Evolutionary conservation across 768 basidiomycete species (phyloP), one percentile per base, ranked within the genome.

Genomic region (Strobilomyces dryophilus): DNA sequence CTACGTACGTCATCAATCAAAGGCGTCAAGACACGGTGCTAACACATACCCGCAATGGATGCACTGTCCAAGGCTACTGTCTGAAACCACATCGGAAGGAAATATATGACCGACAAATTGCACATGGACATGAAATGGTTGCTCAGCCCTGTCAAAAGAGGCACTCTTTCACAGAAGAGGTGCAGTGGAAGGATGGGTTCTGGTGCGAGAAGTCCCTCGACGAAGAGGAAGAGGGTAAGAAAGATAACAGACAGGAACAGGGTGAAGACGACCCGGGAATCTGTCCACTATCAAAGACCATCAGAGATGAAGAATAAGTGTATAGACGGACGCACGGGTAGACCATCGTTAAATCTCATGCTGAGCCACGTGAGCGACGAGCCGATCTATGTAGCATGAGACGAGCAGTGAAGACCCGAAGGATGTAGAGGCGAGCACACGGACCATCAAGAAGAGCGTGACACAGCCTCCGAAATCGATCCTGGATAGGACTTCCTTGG

Each of bases 61-160:
- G 87, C 84, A 41, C 75, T 84, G 14, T 84, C 80, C 36, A 87
- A 29, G 9, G 29, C 7, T 6, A 29, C 29, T 9, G 9, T 29
- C 29, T 29, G 29, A 9, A 29, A 29, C 29, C 29, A 29, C 29
- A 29, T 6, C 29, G 29, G 29, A 29, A 29, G 6, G 29, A 29
- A 29, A 29, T 87, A 92, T 64, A 79, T 87, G 57, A 89, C 76
- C 0, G 83, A 73, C 44, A 91, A 86, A 63, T 89, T 92, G 66
- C 87, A 89, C 2, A 77, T 74, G 5, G 87, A 78, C 11, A 90
- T 87, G 20, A 88, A 76, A 61, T 84, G 85, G 61, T 88, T 89
- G 61, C 81, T 87, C 47, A 75, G 66, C 4, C 84, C 85, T 14
- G 89, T 80, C 1, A 92, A 74, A 5, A 89, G 73, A 0, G 89